Percentiles rank a stretch among this genome's conserved stretches.
Evolutionary conservation across 306 rosid genomes (phyloP).

Genomic region (Prunus mira): DNA sequence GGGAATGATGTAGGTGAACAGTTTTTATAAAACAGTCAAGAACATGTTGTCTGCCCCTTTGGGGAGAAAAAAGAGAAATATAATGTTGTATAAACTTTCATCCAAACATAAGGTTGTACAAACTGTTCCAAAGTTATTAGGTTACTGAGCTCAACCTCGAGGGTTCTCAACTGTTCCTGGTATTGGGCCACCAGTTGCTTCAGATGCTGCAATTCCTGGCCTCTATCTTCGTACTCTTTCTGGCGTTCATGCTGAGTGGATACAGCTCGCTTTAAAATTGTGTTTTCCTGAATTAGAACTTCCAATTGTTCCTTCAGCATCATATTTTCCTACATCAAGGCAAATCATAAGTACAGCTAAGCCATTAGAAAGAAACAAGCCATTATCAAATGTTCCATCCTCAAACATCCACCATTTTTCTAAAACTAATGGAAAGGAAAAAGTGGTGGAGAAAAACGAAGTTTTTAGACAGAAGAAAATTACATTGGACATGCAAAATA

Average conservation of each 20-base stretch:
- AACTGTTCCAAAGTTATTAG: not conserved
- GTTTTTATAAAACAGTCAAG: not conserved
- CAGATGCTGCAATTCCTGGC: slow-evolving; percentile 64
- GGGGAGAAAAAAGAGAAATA: too few species aligned
- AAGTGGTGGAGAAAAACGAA: not conserved
- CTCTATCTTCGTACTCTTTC: slow-evolving; percentile 61
- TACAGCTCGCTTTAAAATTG: slow-evolving; percentile 69
- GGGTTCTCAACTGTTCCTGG: slow-evolving; percentile 76
- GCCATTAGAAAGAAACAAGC: not conserved
- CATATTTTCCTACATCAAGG: slow-evolving; percentile 57
- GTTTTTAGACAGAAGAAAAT: not conserved
- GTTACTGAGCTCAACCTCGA: slow-evolving; percentile 49
- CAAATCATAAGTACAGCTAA: not conserved
- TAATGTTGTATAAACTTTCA: not conserved
- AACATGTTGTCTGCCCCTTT: not conserved
- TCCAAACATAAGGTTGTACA: not conserved
- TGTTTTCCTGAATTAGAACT: slow-evolving; percentile 71
- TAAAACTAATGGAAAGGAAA: too few species aligned
- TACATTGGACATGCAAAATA: not conserved
- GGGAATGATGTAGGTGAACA: not conserved
- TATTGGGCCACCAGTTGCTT: slow-evolving; percentile 71
- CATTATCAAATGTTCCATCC: slow-evolving; percentile 3
- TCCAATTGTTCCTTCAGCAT: slow-evolving; percentile 73
- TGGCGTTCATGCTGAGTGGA: slow-evolving; percentile 73
- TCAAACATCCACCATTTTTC: not conserved